Conservation (phyloP, 2,329 filamentous ascomycete species). For the Ophiosphaerella herpotricha region DNA sequence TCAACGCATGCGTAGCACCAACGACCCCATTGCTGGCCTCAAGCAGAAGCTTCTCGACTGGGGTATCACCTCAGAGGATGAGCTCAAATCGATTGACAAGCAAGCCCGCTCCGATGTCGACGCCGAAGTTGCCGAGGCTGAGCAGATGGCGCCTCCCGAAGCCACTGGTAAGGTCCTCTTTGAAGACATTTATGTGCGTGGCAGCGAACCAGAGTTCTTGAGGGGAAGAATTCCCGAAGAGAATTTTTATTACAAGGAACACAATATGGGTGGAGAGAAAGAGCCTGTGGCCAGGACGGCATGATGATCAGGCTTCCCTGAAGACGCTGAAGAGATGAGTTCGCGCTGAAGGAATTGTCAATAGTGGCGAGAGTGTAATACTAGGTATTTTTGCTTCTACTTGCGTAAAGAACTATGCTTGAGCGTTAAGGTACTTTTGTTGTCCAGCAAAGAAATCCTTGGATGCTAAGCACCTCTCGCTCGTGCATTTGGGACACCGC, state of each 20-base stretch:
- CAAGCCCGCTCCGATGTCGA: conserved; percentile 84
- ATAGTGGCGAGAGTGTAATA: conserved; percentile 22
- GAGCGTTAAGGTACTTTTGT: conserved; percentile 28
- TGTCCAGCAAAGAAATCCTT: conserved; percentile 67
- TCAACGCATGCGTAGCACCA: conserved; percentile 98
- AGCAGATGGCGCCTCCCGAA: conserved; percentile 84
- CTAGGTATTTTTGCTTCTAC: conserved; percentile 26
- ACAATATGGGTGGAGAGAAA: conserved; percentile 48
- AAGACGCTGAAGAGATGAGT: not conserved
- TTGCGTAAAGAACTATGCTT: conserved; percentile 13
- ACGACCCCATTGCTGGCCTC: conserved; percentile 96
- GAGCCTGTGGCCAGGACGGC: conserved; percentile 41
- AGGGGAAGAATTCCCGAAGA: conserved; percentile 87
- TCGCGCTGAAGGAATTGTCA: not conserved
- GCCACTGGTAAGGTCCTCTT: conserved; percentile 80
- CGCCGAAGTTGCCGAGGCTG: conserved; percentile 85
- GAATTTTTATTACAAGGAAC: conserved; percentile 74
- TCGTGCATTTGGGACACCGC: conserved; percentile 91
- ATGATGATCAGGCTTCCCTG: conserved; percentile 11
- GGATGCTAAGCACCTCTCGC: conserved; percentile 80
- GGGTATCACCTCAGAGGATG: conserved; percentile 87
- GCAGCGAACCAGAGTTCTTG: conserved; percentile 85
- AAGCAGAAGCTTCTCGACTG: conserved; percentile 99
- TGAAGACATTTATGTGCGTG: conserved; percentile 94
- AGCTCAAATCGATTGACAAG: conserved; percentile 96